Base-by-base conservation (phyloP, 1,284 basidiomycete genomes). In the Meripilus lineatus region DNA sequence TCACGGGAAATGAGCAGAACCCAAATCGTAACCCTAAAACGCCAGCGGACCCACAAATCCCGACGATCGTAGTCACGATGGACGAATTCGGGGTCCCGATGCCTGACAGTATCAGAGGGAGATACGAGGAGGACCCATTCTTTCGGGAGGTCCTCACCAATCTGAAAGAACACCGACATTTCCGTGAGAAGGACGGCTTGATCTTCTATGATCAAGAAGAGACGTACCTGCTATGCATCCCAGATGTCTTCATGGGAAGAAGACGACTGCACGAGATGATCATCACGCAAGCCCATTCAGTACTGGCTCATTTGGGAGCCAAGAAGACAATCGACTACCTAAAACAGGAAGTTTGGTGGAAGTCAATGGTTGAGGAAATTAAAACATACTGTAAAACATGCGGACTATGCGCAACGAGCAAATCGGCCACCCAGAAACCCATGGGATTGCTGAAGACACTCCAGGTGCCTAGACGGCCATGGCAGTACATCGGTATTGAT, bases 291-390 rank as follows among this genome's bases (percentile, higher is more conserved):
- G 60, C 58, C 2, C 62, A 64, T 39, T 58, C 57, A 0, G 32
- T 63, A 4, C 46, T 64, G 10, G 60, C 60, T 2, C 62, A 64
- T 44, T 46, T 64, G 3, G 57, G 62, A 3, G 21, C 47, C 2
- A 22, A 32, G 14, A 64, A 61, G 37, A 64, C 61, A 1, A 18
- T 54, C 3, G 20, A 32, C 15, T 56, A 59, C 32, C 46, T 64
- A 17, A 40, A 48, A 3, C 51, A 58, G 32, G 47, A 62, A 26
- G 57, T 63, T 4, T 64, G 60, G 61, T 63, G 62, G 61, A 58
- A 58, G 38, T 36, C 50, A 2, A 52, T 63, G 45, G 49, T 42
- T 0, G 21, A 28, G 1, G 59, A 64, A 35, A 49, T 62, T 2
- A 33, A 46, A 6, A 43, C 43, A 6, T 65, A 46, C 37, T 64